Conservation (phyloP, 345 rosid species). For the Turnera subulata region DNA sequence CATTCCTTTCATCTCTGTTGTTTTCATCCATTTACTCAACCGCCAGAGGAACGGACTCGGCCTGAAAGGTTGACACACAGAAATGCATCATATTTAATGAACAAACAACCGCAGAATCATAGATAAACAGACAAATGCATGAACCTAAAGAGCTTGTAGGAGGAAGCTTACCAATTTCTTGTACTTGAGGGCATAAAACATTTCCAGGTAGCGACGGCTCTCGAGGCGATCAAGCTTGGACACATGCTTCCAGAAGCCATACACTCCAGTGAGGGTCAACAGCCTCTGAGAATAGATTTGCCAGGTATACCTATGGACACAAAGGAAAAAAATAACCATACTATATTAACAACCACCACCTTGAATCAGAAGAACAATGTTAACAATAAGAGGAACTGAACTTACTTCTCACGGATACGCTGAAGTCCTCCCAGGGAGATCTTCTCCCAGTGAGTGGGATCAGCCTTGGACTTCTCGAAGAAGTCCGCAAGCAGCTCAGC, state of each 20-base stretch:
- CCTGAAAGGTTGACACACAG: constrained; percentile 37
- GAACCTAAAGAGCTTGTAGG: too few species aligned
- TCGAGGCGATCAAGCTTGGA: constrained; percentile 85
- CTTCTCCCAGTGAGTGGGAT: constrained; percentile 67
- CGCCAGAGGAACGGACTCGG: constrained; percentile 73
- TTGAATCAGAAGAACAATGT: neutral
- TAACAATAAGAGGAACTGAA: neutral
- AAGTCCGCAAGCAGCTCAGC: constrained; percentile 64
- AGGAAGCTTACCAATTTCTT: constrained; percentile 56
- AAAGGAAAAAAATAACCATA: neutral
- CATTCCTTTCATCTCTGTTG: neutral
- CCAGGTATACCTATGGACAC: constrained; percentile 93
- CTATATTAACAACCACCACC: neutral
- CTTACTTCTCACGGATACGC: constrained; percentile 83
- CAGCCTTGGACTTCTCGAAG: constrained; percentile 61
- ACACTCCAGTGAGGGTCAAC: constrained; percentile 77
- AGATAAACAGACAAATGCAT: too few species aligned
- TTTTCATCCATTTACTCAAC: constrained; percentile 22
- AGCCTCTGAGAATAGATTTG: constrained; percentile 82
- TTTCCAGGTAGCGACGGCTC: constrained; percentile 88
- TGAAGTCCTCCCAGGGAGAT: constrained; percentile 74
- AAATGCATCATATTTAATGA: neutral
- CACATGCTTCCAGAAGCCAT: constrained; percentile 95
- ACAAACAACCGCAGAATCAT: too few species aligned
- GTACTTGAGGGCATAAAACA: constrained; percentile 86